These are phyloP conservation scores for Hortiboletus campestris DNA, from an alignment of 768 basidiomycete species.

Conservation along the genomic window DNA sequence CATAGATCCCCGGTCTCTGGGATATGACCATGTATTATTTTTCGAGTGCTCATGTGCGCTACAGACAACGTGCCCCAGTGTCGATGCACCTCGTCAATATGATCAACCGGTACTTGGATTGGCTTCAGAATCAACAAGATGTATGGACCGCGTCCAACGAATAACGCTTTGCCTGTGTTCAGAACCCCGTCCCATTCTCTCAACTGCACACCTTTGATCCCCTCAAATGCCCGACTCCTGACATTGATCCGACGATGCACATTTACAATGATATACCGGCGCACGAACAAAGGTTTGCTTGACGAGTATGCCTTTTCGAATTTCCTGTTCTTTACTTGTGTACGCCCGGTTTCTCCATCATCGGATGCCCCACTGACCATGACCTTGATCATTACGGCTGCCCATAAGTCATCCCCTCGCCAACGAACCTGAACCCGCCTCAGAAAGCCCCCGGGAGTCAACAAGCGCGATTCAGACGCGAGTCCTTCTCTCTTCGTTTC, in stretches of 20 bases:
- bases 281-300: neutral
- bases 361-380: neutral
- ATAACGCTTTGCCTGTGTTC: neutral
- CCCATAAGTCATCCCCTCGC: conserved; percentile 52
- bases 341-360: neutral
- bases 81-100: too few relatives aligned
- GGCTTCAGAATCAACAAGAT: neutral
- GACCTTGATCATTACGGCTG: conserved; percentile 33
- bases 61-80: too few relatives aligned
- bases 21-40: too few relatives aligned
- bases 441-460: conserved; percentile 44
- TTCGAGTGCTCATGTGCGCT: too few relatives aligned
- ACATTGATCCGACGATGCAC: neutral
- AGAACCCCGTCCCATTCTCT: neutral
- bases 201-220: neutral
- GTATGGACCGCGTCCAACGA: conserved; percentile 3
- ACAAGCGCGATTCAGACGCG: conserved; percentile 54
- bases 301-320: neutral
- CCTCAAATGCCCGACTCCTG: neutral
- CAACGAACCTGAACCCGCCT: conserved; percentile 62
- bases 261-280: neutral
- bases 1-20: neutral
- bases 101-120: neutral
- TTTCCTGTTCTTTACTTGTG: neutral
- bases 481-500: conserved; percentile 20